Percentiles rank a stretch among this genome's conserved stretches.
These are phyloP conservation scores for Candida tibetensis DNA, from an alignment of 805 yeast species.

Conservation along the genomic window DNA sequence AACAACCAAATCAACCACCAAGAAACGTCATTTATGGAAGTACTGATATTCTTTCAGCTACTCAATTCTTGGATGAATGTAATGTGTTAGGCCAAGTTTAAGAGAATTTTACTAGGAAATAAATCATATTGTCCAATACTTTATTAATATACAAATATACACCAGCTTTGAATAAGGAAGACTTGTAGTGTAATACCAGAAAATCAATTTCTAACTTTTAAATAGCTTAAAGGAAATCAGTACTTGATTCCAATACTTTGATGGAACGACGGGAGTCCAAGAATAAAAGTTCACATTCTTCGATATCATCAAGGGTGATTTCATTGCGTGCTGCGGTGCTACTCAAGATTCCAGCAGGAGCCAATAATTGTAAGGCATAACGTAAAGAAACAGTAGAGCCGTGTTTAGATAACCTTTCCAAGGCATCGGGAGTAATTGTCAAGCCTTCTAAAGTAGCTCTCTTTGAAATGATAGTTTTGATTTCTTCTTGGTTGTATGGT, in stretches of 20 bases:
- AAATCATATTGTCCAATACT: neutral
- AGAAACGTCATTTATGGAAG: slow-evolving; percentile 82
- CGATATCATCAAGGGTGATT: slow-evolving; percentile 67
- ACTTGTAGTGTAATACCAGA: neutral
- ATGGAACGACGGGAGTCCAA: slow-evolving; percentile 84
- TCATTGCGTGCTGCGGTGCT: slow-evolving; percentile 69
- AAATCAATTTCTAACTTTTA: too few species aligned
- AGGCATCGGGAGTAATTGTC: slow-evolving; percentile 62
- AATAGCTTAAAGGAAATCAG: slow-evolving; percentile 39
- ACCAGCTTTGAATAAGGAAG: neutral
- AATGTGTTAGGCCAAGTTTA: slow-evolving; percentile 42
- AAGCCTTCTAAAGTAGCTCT: slow-evolving; percentile 77
- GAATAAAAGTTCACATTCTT: slow-evolving; percentile 78
- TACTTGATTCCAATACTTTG: slow-evolving; percentile 54
- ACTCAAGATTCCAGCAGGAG: slow-evolving; percentile 87
- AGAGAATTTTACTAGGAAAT: neutral
- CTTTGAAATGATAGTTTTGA: slow-evolving; percentile 74
- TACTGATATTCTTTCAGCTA: slow-evolving; percentile 71
- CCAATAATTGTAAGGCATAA: slow-evolving; percentile 84
- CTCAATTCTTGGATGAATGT: slow-evolving; percentile 66
- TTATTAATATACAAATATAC: neutral
- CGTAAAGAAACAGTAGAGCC: slow-evolving; percentile 82
- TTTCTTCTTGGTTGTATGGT: slow-evolving; percentile 83
- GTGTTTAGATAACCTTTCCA: slow-evolving; percentile 66
- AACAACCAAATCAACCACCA: slow-evolving; percentile 27